phyloP scores from a whole-genome alignment of 257 asterid genomes.

The Nicotiana paniculata region DNA sequence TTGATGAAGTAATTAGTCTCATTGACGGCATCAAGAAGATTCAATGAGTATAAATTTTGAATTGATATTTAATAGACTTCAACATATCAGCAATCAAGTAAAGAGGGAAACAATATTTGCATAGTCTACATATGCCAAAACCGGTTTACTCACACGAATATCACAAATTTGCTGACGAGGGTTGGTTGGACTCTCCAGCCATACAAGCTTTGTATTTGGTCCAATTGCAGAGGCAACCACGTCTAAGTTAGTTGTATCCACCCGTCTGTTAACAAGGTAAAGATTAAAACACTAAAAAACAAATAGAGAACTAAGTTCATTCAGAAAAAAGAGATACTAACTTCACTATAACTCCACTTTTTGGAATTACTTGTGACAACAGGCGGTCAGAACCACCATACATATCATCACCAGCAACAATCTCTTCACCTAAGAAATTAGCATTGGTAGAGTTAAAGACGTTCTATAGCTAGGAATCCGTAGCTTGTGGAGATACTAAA shows the following conservation, averaged over 20 bases:
- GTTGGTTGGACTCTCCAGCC: constrained; percentile 97
- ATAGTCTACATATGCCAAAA: background rate
- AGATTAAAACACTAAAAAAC: constrained; percentile 4
- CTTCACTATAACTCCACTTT: constrained; percentile 70
- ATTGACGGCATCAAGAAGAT: too few species aligned
- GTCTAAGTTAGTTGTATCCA: constrained; percentile 69
- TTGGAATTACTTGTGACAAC: constrained; percentile 67
- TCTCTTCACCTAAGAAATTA: constrained; percentile 56
- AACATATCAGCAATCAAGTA: too few species aligned
- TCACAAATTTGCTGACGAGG: constrained; percentile 88
- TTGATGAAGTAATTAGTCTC: too few species aligned
- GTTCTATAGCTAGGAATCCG: background rate
- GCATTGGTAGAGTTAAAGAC: background rate
- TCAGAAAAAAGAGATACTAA: constrained; percentile 24
- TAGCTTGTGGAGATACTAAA: background rate
- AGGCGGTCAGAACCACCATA: constrained; percentile 95
- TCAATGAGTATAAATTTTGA: too few species aligned
- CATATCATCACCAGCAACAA: constrained; percentile 84
- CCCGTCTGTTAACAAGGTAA: constrained; percentile 44
- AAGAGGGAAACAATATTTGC: background rate
- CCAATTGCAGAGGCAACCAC: constrained; percentile 65
- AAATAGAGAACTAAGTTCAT: background rate
- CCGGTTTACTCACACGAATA: constrained; percentile 46
- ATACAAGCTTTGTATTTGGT: constrained; percentile 73
- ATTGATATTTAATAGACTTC: too few species aligned